Base-by-base conservation (phyloP, 2,329 filamentous ascomycete species). In the Ophiostoma novo-ulmi region DNA sequence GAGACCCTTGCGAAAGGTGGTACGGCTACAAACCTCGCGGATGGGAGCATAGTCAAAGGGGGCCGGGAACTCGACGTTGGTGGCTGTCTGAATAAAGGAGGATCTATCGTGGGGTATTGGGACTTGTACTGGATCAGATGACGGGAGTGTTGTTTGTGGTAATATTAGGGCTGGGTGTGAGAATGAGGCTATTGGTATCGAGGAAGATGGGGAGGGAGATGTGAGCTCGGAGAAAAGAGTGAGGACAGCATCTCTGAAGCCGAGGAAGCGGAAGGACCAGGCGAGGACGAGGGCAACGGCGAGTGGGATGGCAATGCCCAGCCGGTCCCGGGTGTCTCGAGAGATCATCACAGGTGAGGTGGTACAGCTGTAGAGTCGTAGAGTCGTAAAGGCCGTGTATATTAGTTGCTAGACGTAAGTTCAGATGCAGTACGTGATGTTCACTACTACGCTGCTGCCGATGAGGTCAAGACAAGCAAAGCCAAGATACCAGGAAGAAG, bases 21-120 rank as follows among this genome's bases (percentile, higher is more conserved):
- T 64, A 17, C 76, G 75, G 1, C 74, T 73, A 69, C 80, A 82
- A 5, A 79, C 74, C 2, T 77, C 74, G 14, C 73, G 76, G 11
- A 81, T 77, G 0, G 79, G 77, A 36, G 72, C 69, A 48, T 78
- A 79, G 71, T 80, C 77, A 63, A 81, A 76, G 0, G 78, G 76
- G 0, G 75, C 65, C 0, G 77, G 77, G 22, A 79, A 81, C 73
- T 81, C 79, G 73, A 81, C 76, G 20, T 70, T 61, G 67, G 75
- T 75, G 10, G 77, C 77, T 68, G 73, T 69, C 35, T 69, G 72
- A 35, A 78, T 20, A 69, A 78, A 78, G 17, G 41, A 66, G 26
- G 39, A 7, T 44, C 72, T 31, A 1, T 63, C 58, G 26, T 63
- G 26, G 3, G 14, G 17, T 63, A 38, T 22, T 20, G 41, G 61